Base-by-base conservation (phyloP, 148 eudicot genomes). In the Heliamphora exappendiculata region DNA sequence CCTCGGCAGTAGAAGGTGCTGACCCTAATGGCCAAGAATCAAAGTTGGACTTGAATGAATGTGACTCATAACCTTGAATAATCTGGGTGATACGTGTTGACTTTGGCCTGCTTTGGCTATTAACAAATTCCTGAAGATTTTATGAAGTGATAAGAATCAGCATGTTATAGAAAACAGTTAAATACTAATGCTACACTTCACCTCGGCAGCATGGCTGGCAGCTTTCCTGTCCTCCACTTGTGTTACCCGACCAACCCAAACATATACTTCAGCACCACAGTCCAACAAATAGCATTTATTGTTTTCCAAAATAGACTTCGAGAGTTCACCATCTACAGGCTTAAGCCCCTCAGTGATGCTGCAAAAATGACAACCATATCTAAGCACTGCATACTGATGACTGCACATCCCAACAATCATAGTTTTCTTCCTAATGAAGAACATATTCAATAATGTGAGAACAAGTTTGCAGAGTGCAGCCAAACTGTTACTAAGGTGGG, bases 241-340 rank as follows among this genome's bases (percentile, higher is more conserved):
- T 70, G 99, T 96, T 51, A 86, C 83, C 79, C 99, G 97, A 75
- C 99, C 99, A 78, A 93, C 85, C 99, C 99, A 96, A 77, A 96
- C 67, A 84, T 88, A 96, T 70, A 96, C 82, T 88, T 96, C 97
- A 53, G 87, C 84, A 42, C 99, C 99, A 83, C 99, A 88, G 85
- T 96, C 99, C 81, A 96, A 80, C 42, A 96, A 60, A 81, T 86
- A 96, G 75, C 97, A 96, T 78, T 87, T 87, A 78, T 90, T 84
- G 76, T 90, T 96, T 83, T 96, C 97, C 83, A 96, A 81, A 77
- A 85, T 70, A 57, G 95, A 90, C 81, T 93, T 96, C 17, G 98
- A 82, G 82, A 93, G 91, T 81, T 96, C 98, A 66, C 85, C 95
- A 80, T 89, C 97, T 70, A 84, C 53, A 26, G 64, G 75, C 55